Conservation (phyloP, 768 basidiomycete genomes). For the Tricholoma matsutake region DNA sequence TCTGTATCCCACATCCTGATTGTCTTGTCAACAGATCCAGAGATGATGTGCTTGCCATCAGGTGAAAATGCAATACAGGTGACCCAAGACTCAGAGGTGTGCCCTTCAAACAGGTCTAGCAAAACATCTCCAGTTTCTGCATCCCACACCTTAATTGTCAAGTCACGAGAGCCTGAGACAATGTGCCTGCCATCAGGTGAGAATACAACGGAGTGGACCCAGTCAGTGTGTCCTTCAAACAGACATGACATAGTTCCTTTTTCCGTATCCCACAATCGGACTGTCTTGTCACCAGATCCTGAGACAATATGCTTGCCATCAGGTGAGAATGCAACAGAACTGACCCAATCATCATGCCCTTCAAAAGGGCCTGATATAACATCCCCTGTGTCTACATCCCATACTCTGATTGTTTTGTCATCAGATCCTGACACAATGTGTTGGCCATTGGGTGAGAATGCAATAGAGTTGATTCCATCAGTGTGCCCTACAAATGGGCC, state of each 20-base stretch:
- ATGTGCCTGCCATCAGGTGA: neutral
- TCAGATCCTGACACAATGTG: neutral
- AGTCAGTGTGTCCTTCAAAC: neutral
- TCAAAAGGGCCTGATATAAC: too few species aligned
- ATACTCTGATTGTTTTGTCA: neutral
- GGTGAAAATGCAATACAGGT: too few species aligned
- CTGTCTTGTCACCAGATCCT: slow-evolving; percentile 20
- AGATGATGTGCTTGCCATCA: neutral
- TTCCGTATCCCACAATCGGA: slow-evolving; percentile 1
- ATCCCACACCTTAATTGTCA: too few species aligned
- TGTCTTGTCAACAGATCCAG: too few species aligned
- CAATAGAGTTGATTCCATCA: neutral
- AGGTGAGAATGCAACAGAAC: neutral
- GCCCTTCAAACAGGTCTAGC: neutral
- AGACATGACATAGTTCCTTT: neutral
- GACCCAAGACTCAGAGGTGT: too few species aligned
- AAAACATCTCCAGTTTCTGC: neutral
- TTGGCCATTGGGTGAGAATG: neutral
- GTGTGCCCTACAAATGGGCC: neutral
- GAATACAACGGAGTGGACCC: neutral
- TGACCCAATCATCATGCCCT: neutral
- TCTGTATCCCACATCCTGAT: too few species aligned
- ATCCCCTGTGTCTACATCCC: neutral
- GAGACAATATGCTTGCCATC: slow-evolving; percentile 10
- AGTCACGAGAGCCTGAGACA: too few species aligned